Base-by-base conservation (phyloP, 306 rosid genomes). In the Hippophae rhamnoides region DNA sequence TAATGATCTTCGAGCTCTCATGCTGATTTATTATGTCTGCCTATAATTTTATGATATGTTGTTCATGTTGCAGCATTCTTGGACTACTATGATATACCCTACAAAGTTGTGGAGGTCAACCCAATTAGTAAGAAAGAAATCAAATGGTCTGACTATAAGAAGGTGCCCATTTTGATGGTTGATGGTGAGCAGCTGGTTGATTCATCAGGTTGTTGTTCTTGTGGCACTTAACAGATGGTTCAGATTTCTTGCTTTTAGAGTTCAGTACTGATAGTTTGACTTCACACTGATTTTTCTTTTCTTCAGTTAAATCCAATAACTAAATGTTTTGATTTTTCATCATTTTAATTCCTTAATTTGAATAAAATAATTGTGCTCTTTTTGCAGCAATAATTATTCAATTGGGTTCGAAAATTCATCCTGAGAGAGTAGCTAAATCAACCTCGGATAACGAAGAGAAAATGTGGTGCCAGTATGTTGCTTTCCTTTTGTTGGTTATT, bases 91-190 rank as follows among this genome's bases (percentile, higher is more conserved):
- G 89, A 86, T 67, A 73, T 93, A 77, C 96, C 93, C 1, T 93
- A 93, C 84, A 75, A 82, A 65, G 79, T 93, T 61, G 95, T 93
- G 62, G 99, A 93, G 80, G 97, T 93, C 60, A 93, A 93, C 65
- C 99, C 99, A 2, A 65, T 93, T 46, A 88, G 95, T 61, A 93
- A 93, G 81, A 93, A 93, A 60, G 99, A 93, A 80, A 93, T 93
- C 64, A 86, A 93, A 69, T 93, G 92, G 87, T 88, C 95, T 13
- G 97, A 88, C 27, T 93, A 93, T 68, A 68, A 84, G 89, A 93
- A 93, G 82, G 97, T 93, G 78, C 99, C 99, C 5, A 88, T 93
- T 68, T 45, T 93, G 79, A 59, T 82, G 85, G 88, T 93, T 57
- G 95, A 93, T 73, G 97, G 99, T 51, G 89, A 86, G 69, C 90